These are phyloP conservation scores for Xerocomus nothofagi DNA, from an alignment of 1,284 basidiomycete genomes.

Conservation along the genomic window DNA sequence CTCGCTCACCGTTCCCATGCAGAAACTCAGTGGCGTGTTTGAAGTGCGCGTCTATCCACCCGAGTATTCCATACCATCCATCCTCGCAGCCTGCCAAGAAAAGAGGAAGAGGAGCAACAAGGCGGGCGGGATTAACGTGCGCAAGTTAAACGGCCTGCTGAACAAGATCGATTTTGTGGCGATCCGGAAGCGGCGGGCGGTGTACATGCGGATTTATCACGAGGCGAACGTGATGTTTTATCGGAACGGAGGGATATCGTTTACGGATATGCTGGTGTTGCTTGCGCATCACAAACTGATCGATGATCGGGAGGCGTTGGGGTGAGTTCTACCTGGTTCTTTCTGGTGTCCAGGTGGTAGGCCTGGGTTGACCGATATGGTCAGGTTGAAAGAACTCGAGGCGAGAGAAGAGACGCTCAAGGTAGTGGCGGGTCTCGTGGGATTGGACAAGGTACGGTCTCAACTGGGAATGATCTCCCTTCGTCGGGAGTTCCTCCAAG, in stretches of 20 bases:
- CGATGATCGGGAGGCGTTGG: slow-evolving; percentile 83
- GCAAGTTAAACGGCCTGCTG: slow-evolving; percentile 59
- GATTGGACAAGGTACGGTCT: slow-evolving; percentile 81
- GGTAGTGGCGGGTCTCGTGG: slow-evolving; percentile 79
- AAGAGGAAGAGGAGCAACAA: slow-evolving; percentile 34
- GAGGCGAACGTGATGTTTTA: slow-evolving; percentile 80
- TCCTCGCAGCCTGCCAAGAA: slow-evolving; percentile 51
- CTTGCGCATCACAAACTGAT: slow-evolving; percentile 93
- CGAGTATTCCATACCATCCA: slow-evolving; percentile 61
- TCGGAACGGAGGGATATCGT: slow-evolving; percentile 81
- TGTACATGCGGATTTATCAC: slow-evolving; percentile 79
- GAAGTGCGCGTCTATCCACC: slow-evolving; percentile 82
- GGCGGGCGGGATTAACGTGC: slow-evolving; percentile 61
- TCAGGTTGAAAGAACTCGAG: slow-evolving; percentile 80
- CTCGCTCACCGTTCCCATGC: background rate
- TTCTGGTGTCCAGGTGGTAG: background rate
- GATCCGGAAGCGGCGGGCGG: slow-evolving; percentile 64
- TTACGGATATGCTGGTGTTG: slow-evolving; percentile 87
- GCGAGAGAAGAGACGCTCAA: slow-evolving; percentile 75
- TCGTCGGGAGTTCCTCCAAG: slow-evolving; percentile 64
- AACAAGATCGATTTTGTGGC: slow-evolving; percentile 62
- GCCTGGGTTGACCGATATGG: background rate
- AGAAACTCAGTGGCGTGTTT: slow-evolving; percentile 81
- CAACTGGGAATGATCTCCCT: slow-evolving; percentile 74
- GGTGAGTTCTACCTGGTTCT: slow-evolving; percentile 49